Base-by-base conservation (phyloP, 495 filamentous ascomycete genomes). In the Hypoxylon perforatum region DNA sequence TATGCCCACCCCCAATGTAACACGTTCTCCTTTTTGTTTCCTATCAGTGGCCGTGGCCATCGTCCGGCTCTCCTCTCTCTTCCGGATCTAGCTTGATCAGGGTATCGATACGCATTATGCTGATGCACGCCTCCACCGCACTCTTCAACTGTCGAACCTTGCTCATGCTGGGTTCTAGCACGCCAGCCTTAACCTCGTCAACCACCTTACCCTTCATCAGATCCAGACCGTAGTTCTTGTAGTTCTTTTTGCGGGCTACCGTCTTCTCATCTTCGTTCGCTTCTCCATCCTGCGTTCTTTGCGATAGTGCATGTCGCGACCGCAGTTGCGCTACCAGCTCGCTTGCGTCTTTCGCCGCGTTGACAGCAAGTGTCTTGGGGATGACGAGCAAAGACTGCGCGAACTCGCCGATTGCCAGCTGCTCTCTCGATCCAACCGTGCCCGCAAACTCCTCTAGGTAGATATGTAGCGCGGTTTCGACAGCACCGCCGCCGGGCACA, bases 371-470 rank as follows among this genome's bases (percentile, higher is more conserved):
- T 44, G 95, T 99, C 81, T 96, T 97, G 73, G 95, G 95, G 72
- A 99, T 94, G 62, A 92, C 85, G 60, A 98, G 92, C 48, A 99
- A 90, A 48, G 95, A 88, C 76, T 95, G 90, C 36, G 95, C 95
- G 70, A 99, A 99, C 80, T 96, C 96, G 75, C 91, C 95, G 67
- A 99, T 97, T 67, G 95, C 94, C 57, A 98, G 89, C 84, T 99
- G 95, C 82, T 99, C 95, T 61, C 95, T 88, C 30, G 94, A 97
- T 66, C 95, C 94, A 55, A 99, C 93, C 56, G 95, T 97, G 69
- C 94, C 94, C n/a, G 95, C 95, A 80, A 96, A 98, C 78, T 99
- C 96, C 83, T 99, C 95, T 30, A 99, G 86, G 81, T 98, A 98
- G 75, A 99, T 99, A 81, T 97, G 95, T 55, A 99, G 84, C 22